A percentile compares a stretch with the other conserved stretches of the same genome.
phyloP scores from a whole-genome alignment of 2,329 filamentous ascomycete genomes.

The Diplodia seriata region DNA sequence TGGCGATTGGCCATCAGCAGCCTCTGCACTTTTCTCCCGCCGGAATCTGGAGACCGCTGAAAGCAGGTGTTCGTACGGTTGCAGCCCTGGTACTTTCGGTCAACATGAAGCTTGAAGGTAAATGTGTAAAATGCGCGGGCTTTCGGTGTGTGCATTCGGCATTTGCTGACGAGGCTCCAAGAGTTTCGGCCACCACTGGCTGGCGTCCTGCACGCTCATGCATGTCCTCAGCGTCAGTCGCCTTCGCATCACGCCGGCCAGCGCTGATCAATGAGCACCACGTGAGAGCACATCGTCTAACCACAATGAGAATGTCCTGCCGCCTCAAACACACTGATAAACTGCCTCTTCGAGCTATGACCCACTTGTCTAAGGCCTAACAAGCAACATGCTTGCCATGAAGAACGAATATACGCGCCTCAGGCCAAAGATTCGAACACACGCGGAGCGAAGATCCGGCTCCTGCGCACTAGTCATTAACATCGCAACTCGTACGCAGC shows the following conservation, averaged over 20 bases:
- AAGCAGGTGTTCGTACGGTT: background rate
- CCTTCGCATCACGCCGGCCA: background rate
- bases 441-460: background rate
- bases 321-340: conserved; percentile 20
- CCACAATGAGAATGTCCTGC: conserved; percentile 13
- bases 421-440: background rate
- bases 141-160: background rate
- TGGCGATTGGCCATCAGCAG: background rate
- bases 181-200: background rate
- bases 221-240: background rate
- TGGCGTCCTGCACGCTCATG: background rate
- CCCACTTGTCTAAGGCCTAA: background rate
- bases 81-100: background rate
- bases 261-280: conserved; percentile 18
- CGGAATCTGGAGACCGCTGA: background rate
- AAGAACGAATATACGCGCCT: background rate
- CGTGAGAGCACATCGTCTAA: conserved; percentile 22
- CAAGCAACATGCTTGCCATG: background rate
- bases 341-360: conserved; percentile 14
- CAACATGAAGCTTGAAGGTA: background rate
- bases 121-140: background rate
- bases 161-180: background rate
- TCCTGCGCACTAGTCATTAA: background rate
- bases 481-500: background rate
- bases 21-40: background rate